Conservation (phyloP, 768 basidiomycete genomes). For the Boletus tomentosulus region DNA sequence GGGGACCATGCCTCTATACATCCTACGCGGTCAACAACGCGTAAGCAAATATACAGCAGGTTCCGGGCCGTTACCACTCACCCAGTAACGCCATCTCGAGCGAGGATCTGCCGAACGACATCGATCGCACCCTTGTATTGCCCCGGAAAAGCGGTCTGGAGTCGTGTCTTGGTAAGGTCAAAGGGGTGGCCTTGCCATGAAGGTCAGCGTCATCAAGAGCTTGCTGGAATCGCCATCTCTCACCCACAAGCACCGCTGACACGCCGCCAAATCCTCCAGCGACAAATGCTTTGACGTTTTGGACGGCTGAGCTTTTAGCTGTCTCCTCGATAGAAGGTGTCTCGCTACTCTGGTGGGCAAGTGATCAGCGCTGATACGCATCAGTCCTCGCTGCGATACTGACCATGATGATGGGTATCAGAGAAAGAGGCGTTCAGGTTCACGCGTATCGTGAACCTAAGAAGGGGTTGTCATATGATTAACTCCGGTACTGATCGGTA, state of each 20-base stretch:
- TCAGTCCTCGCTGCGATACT: constrained; percentile 4
- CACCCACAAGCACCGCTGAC: constrained; percentile 85
- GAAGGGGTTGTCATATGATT: constrained; percentile 30
- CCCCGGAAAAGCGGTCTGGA: constrained; percentile 89
- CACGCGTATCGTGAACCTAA: background rate
- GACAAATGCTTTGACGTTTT: constrained; percentile 77
- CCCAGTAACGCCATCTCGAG: constrained; percentile 90
- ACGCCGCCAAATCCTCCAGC: constrained; percentile 92
- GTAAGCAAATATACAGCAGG: constrained; percentile 1
- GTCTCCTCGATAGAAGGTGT: constrained; percentile 16
- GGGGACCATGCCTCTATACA: constrained; percentile 92
- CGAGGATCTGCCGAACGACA: constrained; percentile 86
- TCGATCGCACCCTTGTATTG: constrained; percentile 90
- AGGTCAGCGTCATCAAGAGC: constrained; percentile 5
- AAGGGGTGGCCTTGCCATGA: constrained; percentile 81
- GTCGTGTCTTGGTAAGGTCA: constrained; percentile 92
- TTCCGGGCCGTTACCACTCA: constrained; percentile 28
- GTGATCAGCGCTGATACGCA: constrained; percentile 5
- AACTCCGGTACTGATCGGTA: background rate
- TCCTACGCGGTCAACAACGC: constrained; percentile 35
- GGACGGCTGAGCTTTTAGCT: constrained; percentile 28
- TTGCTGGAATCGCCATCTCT: constrained; percentile 22
- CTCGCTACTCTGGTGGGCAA: constrained; percentile 22
- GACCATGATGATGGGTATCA: constrained; percentile 28
- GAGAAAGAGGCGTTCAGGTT: constrained; percentile 1